Percentiles rank a stretch among this genome's conserved stretches.
Evolutionary conservation across 164 flowering plant species (phyloP).

Genomic region (Platanus orientalis): DNA sequence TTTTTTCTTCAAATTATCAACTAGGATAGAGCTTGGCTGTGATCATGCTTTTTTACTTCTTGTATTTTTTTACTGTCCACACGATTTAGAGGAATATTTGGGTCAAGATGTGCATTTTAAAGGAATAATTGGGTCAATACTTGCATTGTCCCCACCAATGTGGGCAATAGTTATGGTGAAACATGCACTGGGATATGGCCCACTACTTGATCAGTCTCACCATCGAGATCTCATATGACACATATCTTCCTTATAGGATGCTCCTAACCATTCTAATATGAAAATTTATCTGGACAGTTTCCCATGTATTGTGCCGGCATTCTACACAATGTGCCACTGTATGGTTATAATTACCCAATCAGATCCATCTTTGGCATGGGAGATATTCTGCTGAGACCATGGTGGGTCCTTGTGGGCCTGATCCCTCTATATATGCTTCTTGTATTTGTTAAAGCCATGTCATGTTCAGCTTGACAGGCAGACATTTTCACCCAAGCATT

Average conservation of each 20-base stretch:
- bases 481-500: background rate
- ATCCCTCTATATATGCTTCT: background rate
- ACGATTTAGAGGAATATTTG: too few species aligned
- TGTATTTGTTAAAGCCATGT: background rate
- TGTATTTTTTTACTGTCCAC: too few species aligned
- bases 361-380: background rate
- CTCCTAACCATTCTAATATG: background rate
- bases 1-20: background rate
- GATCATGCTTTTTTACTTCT: too few species aligned
- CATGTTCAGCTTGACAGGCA: background rate
- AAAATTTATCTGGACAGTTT: background rate
- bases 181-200: background rate
- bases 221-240: background rate
- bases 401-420: background rate
- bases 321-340: background rate
- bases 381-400: background rate
- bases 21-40: background rate
- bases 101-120: too few species aligned
- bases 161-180: background rate
- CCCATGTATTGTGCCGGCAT: background rate
- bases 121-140: too few species aligned
- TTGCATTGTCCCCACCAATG: too few species aligned
- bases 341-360: background rate
- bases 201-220: background rate
- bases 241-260: background rate